phyloP scores from a whole-genome alignment of 768 basidiomycete genomes.

The Hericium alpestre region DNA sequence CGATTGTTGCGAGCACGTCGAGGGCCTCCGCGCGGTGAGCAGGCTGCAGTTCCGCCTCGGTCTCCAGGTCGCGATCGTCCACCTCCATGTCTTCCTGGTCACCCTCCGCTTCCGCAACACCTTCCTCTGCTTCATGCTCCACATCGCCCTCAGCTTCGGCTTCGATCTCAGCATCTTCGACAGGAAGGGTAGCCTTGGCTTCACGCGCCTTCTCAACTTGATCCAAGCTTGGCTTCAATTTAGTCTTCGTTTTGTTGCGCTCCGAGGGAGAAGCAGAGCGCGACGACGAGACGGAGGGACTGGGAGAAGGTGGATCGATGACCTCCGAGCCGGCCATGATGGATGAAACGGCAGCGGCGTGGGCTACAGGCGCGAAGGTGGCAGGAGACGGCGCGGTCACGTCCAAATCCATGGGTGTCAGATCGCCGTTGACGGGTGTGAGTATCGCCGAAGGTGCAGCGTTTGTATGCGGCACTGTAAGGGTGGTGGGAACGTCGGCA shows the following conservation, averaged over 20 bases:
- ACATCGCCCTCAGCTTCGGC: not conserved
- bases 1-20: slow-evolving; percentile 79
- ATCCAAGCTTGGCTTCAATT: not conserved
- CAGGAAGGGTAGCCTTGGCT: not conserved
- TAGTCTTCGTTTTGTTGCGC: not conserved
- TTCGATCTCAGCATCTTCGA: not conserved
- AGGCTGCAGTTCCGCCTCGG: slow-evolving; percentile 65
- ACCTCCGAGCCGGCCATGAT: slow-evolving; percentile 37
- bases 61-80: slow-evolving; percentile 27
- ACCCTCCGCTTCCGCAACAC: slow-evolving; percentile 6
- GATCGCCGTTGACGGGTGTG: slow-evolving; percentile 6
- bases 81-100: slow-evolving; percentile 17
- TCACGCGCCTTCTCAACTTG: not conserved
- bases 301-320: slow-evolving; percentile 28
- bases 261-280: slow-evolving; percentile 2
- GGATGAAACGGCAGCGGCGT: slow-evolving; percentile 34
- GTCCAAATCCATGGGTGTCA: slow-evolving; percentile 1
- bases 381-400: slow-evolving; percentile 1
- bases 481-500: slow-evolving; percentile 9
- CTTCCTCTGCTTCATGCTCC: slow-evolving; percentile 6
- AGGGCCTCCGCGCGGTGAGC: slow-evolving; percentile 81
- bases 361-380: slow-evolving; percentile 18
- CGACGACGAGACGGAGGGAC: slow-evolving; percentile 30
- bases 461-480: slow-evolving; percentile 6
- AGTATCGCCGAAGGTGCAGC: slow-evolving; percentile 2